phyloP scores from a whole-genome alignment of 1,284 basidiomycete genomes.

The Naganishia liquefaciens region DNA sequence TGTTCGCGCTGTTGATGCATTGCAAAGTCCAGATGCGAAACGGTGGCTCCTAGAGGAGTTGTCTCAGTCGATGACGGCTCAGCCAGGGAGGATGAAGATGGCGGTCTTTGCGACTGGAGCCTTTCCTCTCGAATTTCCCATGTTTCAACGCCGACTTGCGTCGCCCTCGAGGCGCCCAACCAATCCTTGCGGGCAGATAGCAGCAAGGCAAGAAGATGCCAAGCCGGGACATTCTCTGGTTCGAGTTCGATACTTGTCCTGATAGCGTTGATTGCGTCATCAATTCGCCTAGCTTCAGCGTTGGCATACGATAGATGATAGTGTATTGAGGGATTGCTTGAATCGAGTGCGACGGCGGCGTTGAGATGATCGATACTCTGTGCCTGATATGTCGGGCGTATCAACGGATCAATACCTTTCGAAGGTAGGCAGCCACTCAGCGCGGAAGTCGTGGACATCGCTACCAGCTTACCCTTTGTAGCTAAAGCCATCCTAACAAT shows the following conservation, averaged over 20 bases:
- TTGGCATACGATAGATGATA: conserved; percentile 80
- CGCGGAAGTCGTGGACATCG: conserved; percentile 53
- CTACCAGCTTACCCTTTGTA: conserved; percentile 38
- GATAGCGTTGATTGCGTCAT: conserved; percentile 68
- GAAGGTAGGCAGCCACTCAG: conserved; percentile 14
- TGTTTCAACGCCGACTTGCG: conserved; percentile 68
- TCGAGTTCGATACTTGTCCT: conserved; percentile 75
- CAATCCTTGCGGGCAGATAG: conserved; percentile 79
- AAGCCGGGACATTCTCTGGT: conserved; percentile 71
- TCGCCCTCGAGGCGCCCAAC: conserved; percentile 71
- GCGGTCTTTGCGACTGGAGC: background rate
- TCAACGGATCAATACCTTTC: conserved; percentile 67
- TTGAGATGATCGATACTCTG: conserved; percentile 64
- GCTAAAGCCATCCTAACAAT: conserved; percentile 53
- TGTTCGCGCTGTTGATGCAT: background rate
- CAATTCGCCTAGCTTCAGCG: conserved; percentile 69
- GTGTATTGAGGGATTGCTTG: conserved; percentile 63
- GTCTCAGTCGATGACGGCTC: conserved; percentile 9
- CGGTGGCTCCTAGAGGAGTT: conserved; percentile 6
- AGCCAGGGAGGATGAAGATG: conserved; percentile 3
- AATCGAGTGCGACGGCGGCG: conserved; percentile 60
- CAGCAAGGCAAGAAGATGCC: conserved; percentile 88
- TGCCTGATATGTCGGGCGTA: conserved; percentile 63
- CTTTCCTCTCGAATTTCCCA: conserved; percentile 56
- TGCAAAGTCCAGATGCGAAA: conserved; percentile 26